These are phyloP conservation scores for Brassica balearica DNA, from an alignment of 441 rosid genomes.

Conservation along the genomic window DNA sequence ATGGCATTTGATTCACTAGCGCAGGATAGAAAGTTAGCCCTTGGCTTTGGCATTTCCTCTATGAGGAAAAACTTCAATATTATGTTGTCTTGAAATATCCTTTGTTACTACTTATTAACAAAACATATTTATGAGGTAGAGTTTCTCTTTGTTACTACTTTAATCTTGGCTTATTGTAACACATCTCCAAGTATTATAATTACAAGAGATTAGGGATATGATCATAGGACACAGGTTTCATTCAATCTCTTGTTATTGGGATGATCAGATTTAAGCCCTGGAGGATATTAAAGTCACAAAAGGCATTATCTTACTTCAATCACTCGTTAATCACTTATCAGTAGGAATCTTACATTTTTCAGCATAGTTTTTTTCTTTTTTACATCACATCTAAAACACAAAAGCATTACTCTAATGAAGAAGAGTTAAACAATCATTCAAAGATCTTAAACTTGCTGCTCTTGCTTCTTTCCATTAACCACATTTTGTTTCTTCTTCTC, in stretches of 20 bases:
- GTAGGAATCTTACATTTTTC: slow-evolving; percentile 24
- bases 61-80: too few species aligned
- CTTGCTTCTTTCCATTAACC: slow-evolving; percentile 31
- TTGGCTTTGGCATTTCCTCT: too few species aligned
- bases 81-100: too few species aligned
- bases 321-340: slow-evolving; percentile 13
- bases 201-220: slow-evolving; percentile 30
- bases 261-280: too few species aligned
- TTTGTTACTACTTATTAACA: too few species aligned
- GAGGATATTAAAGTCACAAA: neutral
- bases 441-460: slow-evolving; percentile 44
- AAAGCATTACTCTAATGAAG: slow-evolving; percentile 15
- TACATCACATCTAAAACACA: slow-evolving; percentile 22
- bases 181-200: slow-evolving; percentile 39
- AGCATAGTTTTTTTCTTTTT: neutral
- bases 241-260: too few species aligned
- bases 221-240: slow-evolving; percentile 6
- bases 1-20: too few species aligned
- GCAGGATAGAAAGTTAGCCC: too few species aligned
- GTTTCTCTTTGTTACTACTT: too few species aligned
- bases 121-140: too few species aligned
- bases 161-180: slow-evolving; percentile 31
- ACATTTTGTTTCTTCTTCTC: slow-evolving; percentile 34
- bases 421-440: slow-evolving; percentile 26
- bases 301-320: neutral